A percentile compares a stretch with the other conserved stretches of the same genome.
Evolutionary conservation across 192 early-diverging fungal genomes (phyloP).

Genomic region (Coemansia reversa): DNA sequence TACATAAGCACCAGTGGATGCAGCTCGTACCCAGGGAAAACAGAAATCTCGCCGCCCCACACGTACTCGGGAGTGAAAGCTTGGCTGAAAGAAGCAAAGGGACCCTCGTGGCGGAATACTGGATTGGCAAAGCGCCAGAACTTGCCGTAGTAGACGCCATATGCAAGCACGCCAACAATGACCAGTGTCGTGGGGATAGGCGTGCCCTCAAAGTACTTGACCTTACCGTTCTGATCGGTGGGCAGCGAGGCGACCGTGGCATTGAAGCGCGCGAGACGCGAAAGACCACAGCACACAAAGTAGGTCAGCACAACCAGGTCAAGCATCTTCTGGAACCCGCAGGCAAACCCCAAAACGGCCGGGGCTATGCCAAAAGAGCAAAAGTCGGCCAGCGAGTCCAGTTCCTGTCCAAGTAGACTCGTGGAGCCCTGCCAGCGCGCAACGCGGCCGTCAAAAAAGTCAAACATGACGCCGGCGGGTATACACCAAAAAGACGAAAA

Average conservation of each 20-base stretch:
- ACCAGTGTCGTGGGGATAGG: slow-evolving; percentile 81
- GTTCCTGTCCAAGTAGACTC: slow-evolving; percentile 81
- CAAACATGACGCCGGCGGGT: slow-evolving; percentile 67
- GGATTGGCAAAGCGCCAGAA: slow-evolving; percentile 55
- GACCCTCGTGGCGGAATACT: slow-evolving; percentile 47
- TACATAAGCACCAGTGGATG: slow-evolving; percentile 81
- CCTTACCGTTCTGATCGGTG: slow-evolving; percentile 74
- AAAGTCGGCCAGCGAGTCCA: slow-evolving; percentile 87
- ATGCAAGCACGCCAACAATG: slow-evolving; percentile 67
- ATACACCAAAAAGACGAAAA: slow-evolving; percentile 66
- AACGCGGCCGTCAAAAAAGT: slow-evolving; percentile 76
- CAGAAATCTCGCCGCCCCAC: slow-evolving; percentile 59
- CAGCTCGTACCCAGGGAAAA: slow-evolving; percentile 64
- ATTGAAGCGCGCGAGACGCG: slow-evolving; percentile 85
- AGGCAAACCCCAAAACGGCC: slow-evolving; percentile 77
- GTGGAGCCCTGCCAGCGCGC: slow-evolving; percentile 76
- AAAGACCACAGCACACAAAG: slow-evolving; percentile 85
- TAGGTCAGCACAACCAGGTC: slow-evolving; percentile 76
- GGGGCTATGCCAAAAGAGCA: slow-evolving; percentile 77
- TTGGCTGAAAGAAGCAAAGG: slow-evolving; percentile 53
- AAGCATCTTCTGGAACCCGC: slow-evolving; percentile 80
- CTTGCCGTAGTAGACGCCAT: slow-evolving; percentile 56
- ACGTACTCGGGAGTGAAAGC: slow-evolving; percentile 57
- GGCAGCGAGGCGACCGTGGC: slow-evolving; percentile 79
- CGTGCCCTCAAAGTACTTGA: slow-evolving; percentile 84